These are phyloP conservation scores for Pseudophaeomoniella oleicola DNA, from an alignment of 2,329 filamentous ascomycete genomes.

Conservation along the genomic window DNA sequence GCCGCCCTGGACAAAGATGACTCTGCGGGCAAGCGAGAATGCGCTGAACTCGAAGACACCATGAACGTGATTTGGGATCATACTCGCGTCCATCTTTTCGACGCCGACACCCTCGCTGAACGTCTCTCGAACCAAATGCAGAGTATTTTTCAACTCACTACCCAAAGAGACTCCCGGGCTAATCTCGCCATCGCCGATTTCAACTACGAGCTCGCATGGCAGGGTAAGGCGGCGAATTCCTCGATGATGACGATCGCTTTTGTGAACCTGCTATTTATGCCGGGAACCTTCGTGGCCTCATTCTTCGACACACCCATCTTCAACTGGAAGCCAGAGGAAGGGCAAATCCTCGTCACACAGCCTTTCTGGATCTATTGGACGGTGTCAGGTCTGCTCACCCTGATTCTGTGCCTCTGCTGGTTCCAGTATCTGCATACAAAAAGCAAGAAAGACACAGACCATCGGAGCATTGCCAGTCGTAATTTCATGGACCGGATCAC, in stretches of 20 bases:
- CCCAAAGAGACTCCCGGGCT: slow-evolving; percentile 7
- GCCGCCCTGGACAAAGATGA: slow-evolving; percentile 1
- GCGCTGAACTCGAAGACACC: slow-evolving; percentile 5
- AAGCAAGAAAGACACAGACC: slow-evolving; percentile 2
- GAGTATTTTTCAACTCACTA: slow-evolving; percentile 6
- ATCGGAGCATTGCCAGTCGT: slow-evolving; percentile 4
- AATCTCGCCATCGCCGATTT: slow-evolving; percentile 9
- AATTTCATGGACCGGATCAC: slow-evolving; percentile 5
- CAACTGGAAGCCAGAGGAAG: slow-evolving; percentile 3
- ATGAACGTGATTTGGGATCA: slow-evolving; percentile 9
- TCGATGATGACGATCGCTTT: slow-evolving; percentile 10
- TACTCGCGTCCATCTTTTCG: slow-evolving; percentile 8
- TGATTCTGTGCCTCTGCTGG: slow-evolving; percentile 4
- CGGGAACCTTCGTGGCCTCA: slow-evolving; percentile 8
- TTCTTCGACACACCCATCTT: slow-evolving; percentile 11
- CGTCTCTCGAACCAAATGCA: slow-evolving; percentile 8
- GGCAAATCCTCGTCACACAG: slow-evolving; percentile 4
- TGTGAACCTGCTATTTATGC: slow-evolving; percentile 7
- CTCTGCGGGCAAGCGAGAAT: slow-evolving; percentile 5
- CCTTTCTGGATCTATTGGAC: slow-evolving; percentile 8
- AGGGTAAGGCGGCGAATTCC: slow-evolving; percentile 7
- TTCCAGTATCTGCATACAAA: slow-evolving; percentile 5
- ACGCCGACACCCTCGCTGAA: slow-evolving; percentile 9
- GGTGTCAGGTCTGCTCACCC: slow-evolving; percentile 5
- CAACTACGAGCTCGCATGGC: slow-evolving; percentile 10